Evolutionary conservation across 768 basidiomycete species (phyloP), one percentile per base, ranked within the genome.

Genomic region (Naematelia encephala): DNA sequence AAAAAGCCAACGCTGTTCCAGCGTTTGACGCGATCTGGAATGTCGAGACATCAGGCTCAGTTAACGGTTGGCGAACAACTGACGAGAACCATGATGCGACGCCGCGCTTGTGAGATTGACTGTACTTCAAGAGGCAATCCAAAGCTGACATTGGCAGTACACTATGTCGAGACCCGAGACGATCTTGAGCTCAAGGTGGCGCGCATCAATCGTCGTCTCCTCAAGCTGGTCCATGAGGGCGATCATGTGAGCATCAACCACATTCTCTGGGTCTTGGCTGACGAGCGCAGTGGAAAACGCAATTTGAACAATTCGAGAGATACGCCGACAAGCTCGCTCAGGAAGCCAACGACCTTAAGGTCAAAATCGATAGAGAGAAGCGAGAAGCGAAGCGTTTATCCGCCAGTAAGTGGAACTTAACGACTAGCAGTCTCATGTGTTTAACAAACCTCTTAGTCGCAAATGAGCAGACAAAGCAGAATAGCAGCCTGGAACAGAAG

Each of bases 301-400:
- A 92, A 73, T 94, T 94, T 67, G 88, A 92, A 51, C 87, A 88
- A 13, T 94, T 96, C 66, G 92, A 96, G 76, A 86, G 87, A 76
- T 92, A 93, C 72, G 91, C 92, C 5, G 91, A 93, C 80, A 87
- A 88, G 70, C 82, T 96, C 0, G 63, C 67, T 4, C 42, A 50
- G 14, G 92, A 96, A 77, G 91, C 91, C 34, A 84, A 83, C 28
- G 90, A 94, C 58, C 80, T 96, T 64, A 82, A 90, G 64, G 77
- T 84, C 26, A 92, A 90, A 80, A 91, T 94, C 74, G 90, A 89
- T 75, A 88, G 87, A 79, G 91, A 94, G 78, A 89, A 91, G 74
- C 81, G 85, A 59, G 91, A 94, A 79, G 89, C 90, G 26, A 90
- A 86, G 78, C 80, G 92, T 52, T 78, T 96, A 60, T 62, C 62